Evolutionary conservation across 176 grass and related monocot genomes (phyloP).

Genomic region (Zoysia japonica): DNA sequence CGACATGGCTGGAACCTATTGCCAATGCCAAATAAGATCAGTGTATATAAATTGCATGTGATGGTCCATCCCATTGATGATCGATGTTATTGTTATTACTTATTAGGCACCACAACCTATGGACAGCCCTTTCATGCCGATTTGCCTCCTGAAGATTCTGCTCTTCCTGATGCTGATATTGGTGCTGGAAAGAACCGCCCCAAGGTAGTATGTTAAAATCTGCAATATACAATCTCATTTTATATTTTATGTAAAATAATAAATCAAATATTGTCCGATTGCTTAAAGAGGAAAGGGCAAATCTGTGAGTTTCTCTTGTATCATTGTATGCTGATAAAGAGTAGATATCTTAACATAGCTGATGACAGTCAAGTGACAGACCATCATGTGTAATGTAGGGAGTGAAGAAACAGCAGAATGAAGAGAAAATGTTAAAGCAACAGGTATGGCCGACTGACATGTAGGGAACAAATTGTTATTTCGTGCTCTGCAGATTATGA

Average conservation of each 20-base stretch:
- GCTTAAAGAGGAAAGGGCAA: background rate
- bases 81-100: background rate
- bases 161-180: constrained; percentile 1
- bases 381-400: constrained; percentile 11
- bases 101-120: background rate
- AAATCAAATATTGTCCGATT: background rate
- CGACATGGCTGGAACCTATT: background rate
- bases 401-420: constrained; percentile 42
- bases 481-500: background rate
- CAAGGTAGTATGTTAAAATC: constrained; percentile 9
- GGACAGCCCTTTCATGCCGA: background rate
- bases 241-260: background rate
- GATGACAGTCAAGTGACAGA: background rate
- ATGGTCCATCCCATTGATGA: background rate
- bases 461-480: background rate
- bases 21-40: background rate
- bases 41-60: background rate
- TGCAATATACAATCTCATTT: background rate
- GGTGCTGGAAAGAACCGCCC: background rate
- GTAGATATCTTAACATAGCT: background rate
- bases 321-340: background rate
- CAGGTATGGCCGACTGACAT: constrained; percentile 45
- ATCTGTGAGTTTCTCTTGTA: too few relatives aligned
- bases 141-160: constrained; percentile 20
- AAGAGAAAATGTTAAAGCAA: constrained; percentile 51